A percentile compares a stretch with the other conserved stretches of the same genome.
Evolutionary conservation across 2,329 filamentous ascomycete species (phyloP).

Genomic region (Sclerotinia spermophila): DNA sequence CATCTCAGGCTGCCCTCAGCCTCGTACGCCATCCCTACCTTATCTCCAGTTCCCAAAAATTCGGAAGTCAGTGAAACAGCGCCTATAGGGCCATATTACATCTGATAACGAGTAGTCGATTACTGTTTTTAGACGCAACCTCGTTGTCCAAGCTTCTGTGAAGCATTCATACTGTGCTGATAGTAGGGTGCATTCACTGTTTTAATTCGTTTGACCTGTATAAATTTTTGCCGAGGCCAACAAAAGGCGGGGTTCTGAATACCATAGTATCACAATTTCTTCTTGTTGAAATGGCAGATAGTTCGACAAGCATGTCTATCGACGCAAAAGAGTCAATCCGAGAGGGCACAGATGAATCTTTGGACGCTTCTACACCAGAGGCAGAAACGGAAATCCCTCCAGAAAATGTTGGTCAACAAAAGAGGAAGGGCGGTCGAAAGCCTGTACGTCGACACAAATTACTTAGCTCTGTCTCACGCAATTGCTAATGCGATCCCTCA

Average conservation of each 20-base stretch:
- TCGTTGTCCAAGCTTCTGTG: conserved; percentile 17
- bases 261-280: conserved; percentile 1
- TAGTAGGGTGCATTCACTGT: neutral
- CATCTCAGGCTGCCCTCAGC: conserved; percentile 17
- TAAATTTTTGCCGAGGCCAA: conserved; percentile 14
- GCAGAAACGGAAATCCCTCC: conserved; percentile 43
- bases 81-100: conserved; percentile 15
- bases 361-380: conserved; percentile 53
- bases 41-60: neutral
- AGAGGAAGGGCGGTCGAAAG: conserved; percentile 96
- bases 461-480: conserved; percentile 15
- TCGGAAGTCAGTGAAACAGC: conserved; percentile 12
- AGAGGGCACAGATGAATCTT: conserved; percentile 60
- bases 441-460: conserved; percentile 61
- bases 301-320: conserved; percentile 56
- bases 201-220: conserved; percentile 15
- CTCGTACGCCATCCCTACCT: conserved; percentile 19
- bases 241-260: conserved; percentile 6
- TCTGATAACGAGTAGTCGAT: conserved; percentile 18
- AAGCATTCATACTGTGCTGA: conserved; percentile 15
- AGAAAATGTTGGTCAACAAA: conserved; percentile 61
- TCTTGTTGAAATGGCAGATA: conserved; percentile 18
- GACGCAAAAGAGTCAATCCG: conserved; percentile 55
- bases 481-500: conserved; percentile 41
- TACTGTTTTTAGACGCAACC: conserved; percentile 11